phyloP scores from a whole-genome alignment of 495 filamentous ascomycete genomes.

The Xylaria telfairii region DNA sequence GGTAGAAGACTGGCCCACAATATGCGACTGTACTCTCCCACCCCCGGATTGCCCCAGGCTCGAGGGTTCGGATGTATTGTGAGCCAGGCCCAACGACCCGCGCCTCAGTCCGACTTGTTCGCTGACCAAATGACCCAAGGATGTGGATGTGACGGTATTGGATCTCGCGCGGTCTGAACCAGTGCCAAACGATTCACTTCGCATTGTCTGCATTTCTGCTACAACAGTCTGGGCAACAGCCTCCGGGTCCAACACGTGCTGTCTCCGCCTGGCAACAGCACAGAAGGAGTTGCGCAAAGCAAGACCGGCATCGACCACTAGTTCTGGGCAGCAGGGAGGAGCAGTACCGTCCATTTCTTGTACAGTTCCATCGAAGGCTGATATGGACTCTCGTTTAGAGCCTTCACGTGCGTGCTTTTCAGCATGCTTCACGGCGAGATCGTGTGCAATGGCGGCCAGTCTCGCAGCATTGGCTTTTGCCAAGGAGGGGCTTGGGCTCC shows the following conservation, averaged over 20 bases:
- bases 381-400: conserved; percentile 38
- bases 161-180: conserved; percentile 28
- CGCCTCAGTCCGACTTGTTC: conserved; percentile 27
- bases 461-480: conserved; percentile 47
- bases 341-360: conserved; percentile 24
- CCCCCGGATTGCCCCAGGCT: conserved; percentile 6
- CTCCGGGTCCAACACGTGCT: conserved; percentile 46
- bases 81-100: not conserved
- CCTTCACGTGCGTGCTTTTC: conserved; percentile 39
- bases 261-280: conserved; percentile 46
- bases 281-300: conserved; percentile 54
- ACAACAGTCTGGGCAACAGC: conserved; percentile 50
- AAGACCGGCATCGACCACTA: conserved; percentile 49
- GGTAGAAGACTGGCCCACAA: conserved; percentile 4
- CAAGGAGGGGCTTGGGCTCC: conserved; percentile 38
- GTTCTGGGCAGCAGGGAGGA: conserved; percentile 49
- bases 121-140: not conserved
- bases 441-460: conserved; percentile 53
- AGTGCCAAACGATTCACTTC: conserved; percentile 29
- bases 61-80: not conserved
- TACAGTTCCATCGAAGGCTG: conserved; percentile 40
- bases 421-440: conserved; percentile 44
- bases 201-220: conserved; percentile 43
- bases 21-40: conserved; percentile 5
- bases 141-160: conserved; percentile 28